Percentiles rank a stretch among this genome's conserved stretches.
phyloP scores from a whole-genome alignment of 2,329 filamentous ascomycete species.

The Cadophora sp. region DNA sequence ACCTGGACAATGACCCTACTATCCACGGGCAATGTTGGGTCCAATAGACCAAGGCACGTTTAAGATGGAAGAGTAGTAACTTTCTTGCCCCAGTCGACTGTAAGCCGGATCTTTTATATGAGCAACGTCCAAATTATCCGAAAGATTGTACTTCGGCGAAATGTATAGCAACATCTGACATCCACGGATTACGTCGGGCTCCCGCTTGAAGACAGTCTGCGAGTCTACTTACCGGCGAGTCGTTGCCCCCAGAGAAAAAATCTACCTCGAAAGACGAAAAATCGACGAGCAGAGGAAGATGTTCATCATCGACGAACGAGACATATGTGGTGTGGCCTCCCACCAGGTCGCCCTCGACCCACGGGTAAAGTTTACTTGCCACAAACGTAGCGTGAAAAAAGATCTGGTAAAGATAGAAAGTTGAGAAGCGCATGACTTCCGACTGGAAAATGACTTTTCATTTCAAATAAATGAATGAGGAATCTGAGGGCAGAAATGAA shows the following conservation, averaged over 20 bases:
- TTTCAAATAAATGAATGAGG: neutral
- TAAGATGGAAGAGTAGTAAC: neutral
- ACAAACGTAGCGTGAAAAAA: neutral
- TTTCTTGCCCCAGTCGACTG: neutral
- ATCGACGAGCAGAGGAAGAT: neutral
- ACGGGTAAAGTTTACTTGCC: neutral
- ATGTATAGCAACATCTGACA: neutral
- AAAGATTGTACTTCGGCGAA: neutral
- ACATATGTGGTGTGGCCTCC: neutral
- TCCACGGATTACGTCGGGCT: too few species aligned
- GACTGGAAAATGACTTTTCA: neutral
- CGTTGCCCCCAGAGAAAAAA: neutral
- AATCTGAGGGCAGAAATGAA: neutral
- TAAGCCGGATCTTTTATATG: neutral
- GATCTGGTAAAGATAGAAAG: neutral
- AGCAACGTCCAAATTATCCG: neutral
- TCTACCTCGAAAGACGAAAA: neutral
- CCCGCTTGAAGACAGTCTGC: too few species aligned
- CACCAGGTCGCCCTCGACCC: neutral
- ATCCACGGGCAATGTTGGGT: neutral
- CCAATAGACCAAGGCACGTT: constrained; percentile 2
- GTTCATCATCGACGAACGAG: neutral
- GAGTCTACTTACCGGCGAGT: neutral
- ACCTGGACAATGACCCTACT: neutral
- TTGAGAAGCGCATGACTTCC: neutral